These are phyloP conservation scores for Boletus rubescentipes DNA, from an alignment of 768 basidiomycete genomes.

Conservation along the genomic window DNA sequence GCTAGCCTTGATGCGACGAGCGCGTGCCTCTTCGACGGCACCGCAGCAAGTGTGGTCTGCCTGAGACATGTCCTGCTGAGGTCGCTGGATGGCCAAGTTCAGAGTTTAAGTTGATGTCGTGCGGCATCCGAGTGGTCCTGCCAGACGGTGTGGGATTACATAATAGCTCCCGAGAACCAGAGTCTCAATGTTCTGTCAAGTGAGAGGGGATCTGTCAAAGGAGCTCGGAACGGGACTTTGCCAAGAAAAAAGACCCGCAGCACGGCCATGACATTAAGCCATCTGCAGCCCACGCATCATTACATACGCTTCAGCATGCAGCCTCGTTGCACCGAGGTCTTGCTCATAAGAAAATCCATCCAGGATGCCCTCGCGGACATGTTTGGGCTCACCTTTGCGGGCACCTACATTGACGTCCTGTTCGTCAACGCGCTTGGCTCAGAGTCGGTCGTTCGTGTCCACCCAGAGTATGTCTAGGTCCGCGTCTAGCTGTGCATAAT, in stretches of 20 bases:
- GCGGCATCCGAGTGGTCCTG: slow-evolving; percentile 8
- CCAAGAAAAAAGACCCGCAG: no score
- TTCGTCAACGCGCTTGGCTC: slow-evolving; percentile 39
- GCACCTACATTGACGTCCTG: slow-evolving; percentile 58
- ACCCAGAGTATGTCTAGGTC: slow-evolving; percentile 15
- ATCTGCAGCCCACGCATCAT: slow-evolving; percentile 22
- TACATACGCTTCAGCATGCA: slow-evolving; percentile 25
- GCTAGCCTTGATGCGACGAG: slow-evolving; percentile 37
- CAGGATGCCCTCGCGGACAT: slow-evolving; percentile 54
- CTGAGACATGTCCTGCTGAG: slow-evolving; percentile 16
- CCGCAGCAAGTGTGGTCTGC: slow-evolving; percentile 42
- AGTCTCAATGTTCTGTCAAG: background rate
- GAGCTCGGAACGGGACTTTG: background rate
- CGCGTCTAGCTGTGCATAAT: background rate
- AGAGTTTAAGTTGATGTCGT: slow-evolving; percentile 11
- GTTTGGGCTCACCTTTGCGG: slow-evolving; percentile 54
- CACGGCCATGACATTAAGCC: slow-evolving; percentile 16
- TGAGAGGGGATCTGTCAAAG: background rate
- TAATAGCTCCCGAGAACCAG: slow-evolving; percentile 5
- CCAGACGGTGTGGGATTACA: slow-evolving; percentile 20
- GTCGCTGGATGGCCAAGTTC: background rate
- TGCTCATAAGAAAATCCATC: slow-evolving; percentile 52
- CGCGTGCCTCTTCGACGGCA: slow-evolving; percentile 49
- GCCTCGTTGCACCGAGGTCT: slow-evolving; percentile 36
- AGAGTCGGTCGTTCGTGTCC: slow-evolving; percentile 24